phyloP scores from a whole-genome alignment of 2,329 filamentous ascomycete species.

The Lachnellula cervina region DNA sequence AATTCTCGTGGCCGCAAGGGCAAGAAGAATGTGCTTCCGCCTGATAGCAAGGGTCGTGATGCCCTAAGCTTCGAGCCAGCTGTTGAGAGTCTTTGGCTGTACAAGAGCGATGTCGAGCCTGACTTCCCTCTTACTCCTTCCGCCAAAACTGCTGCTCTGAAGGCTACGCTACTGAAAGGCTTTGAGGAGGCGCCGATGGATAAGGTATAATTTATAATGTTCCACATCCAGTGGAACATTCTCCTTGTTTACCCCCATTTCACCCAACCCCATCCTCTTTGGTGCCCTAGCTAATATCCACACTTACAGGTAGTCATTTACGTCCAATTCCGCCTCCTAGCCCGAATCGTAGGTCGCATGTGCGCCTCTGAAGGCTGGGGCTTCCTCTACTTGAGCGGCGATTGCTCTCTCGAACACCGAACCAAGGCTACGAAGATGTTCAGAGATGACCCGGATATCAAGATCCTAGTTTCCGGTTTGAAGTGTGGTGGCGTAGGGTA shows the following conservation, averaged over 20 bases:
- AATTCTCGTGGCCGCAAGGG: background rate
- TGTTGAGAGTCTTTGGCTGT: slow-evolving; percentile 21
- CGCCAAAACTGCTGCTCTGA: slow-evolving; percentile 37
- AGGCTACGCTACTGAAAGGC: slow-evolving; percentile 35
- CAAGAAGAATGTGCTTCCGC: slow-evolving; percentile 1
- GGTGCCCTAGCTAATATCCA: background rate
- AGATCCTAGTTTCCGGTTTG: slow-evolving; percentile 51
- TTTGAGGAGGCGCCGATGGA: slow-evolving; percentile 39
- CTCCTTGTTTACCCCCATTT: background rate
- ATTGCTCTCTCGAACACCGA: slow-evolving; percentile 40
- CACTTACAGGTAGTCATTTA: slow-evolving; percentile 43
- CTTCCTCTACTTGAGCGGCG: slow-evolving; percentile 40
- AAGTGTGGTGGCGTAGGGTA: slow-evolving; percentile 46
- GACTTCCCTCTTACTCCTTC: slow-evolving; percentile 30
- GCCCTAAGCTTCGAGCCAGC: slow-evolving; percentile 24
- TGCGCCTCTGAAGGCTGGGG: slow-evolving; percentile 47
- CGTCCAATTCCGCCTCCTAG: slow-evolving; percentile 52
- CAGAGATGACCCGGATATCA: slow-evolving; percentile 32
- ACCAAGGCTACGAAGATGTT: slow-evolving; percentile 45
- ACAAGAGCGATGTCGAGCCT: slow-evolving; percentile 20
- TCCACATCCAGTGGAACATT: background rate
- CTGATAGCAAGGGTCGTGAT: slow-evolving; percentile 22
- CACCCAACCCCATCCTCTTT: background rate
- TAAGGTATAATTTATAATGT: slow-evolving; percentile 37
- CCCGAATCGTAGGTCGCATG: slow-evolving; percentile 45